Base-by-base conservation (phyloP, 2,329 filamentous ascomycete species). In the Cordyceps fumosorosea region DNA sequence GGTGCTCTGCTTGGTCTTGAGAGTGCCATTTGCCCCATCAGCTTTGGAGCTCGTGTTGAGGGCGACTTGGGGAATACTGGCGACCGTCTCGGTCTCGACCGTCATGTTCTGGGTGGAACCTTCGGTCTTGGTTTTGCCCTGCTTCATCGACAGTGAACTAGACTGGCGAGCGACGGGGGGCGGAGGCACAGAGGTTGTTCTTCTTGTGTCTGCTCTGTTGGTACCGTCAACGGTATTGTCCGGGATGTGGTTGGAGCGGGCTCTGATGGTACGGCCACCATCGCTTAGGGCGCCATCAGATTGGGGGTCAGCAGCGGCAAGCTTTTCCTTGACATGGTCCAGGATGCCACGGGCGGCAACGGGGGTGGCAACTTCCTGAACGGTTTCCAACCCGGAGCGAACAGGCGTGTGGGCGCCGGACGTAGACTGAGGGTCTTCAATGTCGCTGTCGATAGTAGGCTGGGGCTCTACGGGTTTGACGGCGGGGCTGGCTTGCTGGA, bases 61-160 rank as follows among this genome's bases (percentile, higher is more conserved):
- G 11, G 89, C 86, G 32, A 93, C 84, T 70, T 96, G 93, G 12
- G 93, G 91, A 60, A 97, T 89, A 3, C 93, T 96, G 50, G 86
- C 89, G 44, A 99, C 95, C 0, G 93, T 96, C 75, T 99, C 95
- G 0, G 95, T 97, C 77, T 99, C 95, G 16, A 98, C 93, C 11
- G 91, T 98, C 92, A 99, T 97, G 69, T 91, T 95, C 71, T 89
- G 87, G 62, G 88, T 83, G 42, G 90, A 89, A n/a, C 86, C 87
- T 71, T 96, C 90, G 32, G 84, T 79, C 72, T 93, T 91, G 40
- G 84, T 81, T 71, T 92, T 90, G 62, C 80, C 77, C 61, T 90
- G 82, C 56, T 87, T 85, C 64, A 82, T 74, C 67, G 76, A 72
- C 26, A 60, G 48, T 24, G 58, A 54, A 64, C 83, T 86, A 10